phyloP scores from a whole-genome alignment of 2,329 filamentous ascomycete species.

The Gyromitra esculenta region DNA sequence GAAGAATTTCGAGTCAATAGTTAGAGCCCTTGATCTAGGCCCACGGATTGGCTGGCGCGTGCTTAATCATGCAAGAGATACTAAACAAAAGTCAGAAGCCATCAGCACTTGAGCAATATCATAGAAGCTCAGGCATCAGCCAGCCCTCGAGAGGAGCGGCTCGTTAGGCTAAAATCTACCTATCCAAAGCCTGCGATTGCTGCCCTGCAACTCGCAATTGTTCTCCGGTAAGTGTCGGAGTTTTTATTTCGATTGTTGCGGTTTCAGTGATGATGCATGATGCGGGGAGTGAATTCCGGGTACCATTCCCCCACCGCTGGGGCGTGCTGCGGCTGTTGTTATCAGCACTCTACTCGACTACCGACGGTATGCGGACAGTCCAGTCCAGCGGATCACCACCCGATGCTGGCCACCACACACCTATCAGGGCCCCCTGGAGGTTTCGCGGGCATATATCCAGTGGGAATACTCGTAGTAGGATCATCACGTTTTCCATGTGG shows the following conservation, averaged over 20 bases:
- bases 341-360: constrained; percentile 2
- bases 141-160: no score
- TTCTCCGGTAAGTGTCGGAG: neutral
- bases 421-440: neutral
- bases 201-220: neutral
- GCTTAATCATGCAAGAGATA: neutral
- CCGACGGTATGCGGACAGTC: constrained; percentile 15
- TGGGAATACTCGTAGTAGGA: neutral
- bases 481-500: constrained; percentile 3
- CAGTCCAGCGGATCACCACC: constrained; percentile 15
- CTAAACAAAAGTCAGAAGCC: neutral
- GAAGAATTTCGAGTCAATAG: neutral
- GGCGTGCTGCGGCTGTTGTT: constrained; percentile 2
- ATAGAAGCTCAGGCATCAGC: neutral
- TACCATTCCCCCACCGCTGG: neutral
- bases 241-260: constrained; percentile 3
- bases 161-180: neutral
- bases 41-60: neutral
- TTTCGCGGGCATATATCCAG: constrained; percentile 6
- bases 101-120: neutral
- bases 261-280: constrained; percentile 10
- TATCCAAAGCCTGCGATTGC: neutral
- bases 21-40: neutral
- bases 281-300: constrained; percentile 21
- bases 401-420: constrained; percentile 15